Evolutionary conservation across 495 filamentous ascomycete species (phyloP), one percentile per base, ranked within the genome.

Genomic region (Penicillium crystallinum): DNA sequence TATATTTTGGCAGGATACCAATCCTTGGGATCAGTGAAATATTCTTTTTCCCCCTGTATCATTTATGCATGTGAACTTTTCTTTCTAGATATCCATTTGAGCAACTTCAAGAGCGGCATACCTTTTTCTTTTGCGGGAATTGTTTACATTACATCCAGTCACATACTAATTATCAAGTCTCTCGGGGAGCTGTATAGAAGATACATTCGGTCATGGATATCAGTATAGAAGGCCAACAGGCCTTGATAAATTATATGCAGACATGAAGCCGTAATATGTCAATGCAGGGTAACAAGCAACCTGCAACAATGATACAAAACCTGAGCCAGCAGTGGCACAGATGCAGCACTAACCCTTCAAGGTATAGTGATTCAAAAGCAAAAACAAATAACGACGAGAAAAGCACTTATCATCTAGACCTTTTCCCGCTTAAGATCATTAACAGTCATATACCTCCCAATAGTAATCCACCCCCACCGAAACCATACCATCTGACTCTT

Each of bases 401-500:
- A 50, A n/a, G 11, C 19, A 12, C 25, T 25, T 35, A 21, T 15
- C 7, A 2, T 4, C 27, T 55, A 63, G 30, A 77, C 56, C 57
- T 70, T 80, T 70, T 88, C 89, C 59, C 83, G 72, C 64, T 77
- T 80, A 67, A 97, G 63, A 69, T 97, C 91, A 73, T 98, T 98
- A 2, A 98, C 80, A 54, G 88, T 80, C 93, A 98, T 97, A 72
- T 97, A 98, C 52, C 93, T 75, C 52, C 90, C 90, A 49, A 96
- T 58, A 5, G 79, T 77, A 61, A 98, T 95, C 93, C 93, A 98
- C 0, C 90, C 91, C 83, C 90, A 97, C 9, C 93, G 81, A 64
- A 97, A 98, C 93, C 93, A 98, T 33, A 86, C 78, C 93, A 98
- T 98, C 79, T 98, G 93, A 69, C 91, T 97, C 75, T 81, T 74